Conservation (phyloP, 176 grass and related monocot genomes). For the Pharus latifolius region DNA sequence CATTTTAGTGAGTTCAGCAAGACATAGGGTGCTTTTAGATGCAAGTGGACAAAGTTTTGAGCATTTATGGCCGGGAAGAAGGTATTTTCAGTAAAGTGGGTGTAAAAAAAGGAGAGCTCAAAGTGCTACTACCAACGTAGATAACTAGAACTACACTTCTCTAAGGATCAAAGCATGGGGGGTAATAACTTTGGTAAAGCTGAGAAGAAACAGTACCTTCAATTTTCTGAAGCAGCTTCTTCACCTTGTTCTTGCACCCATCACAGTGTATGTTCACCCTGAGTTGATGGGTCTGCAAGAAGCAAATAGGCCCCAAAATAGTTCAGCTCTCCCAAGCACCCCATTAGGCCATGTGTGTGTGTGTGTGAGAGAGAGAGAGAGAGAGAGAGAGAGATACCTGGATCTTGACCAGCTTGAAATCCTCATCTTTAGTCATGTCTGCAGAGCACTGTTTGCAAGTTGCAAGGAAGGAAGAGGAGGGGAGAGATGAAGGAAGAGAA, state of each 20-base stretch:
- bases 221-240: conserved; percentile 91
- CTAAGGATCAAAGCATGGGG: neutral
- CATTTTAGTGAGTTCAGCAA: conserved; percentile 9
- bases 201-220: conserved; percentile 45
- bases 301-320: conserved; percentile 14
- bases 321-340: conserved; percentile 9
- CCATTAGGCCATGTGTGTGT: neutral
- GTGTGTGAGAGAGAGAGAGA: neutral
- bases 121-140: neutral
- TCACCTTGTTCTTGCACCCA: conserved; percentile 90
- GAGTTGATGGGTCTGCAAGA: conserved; percentile 74
- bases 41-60: conserved; percentile 8
- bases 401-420: conserved; percentile 98
- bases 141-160: conserved; percentile 1
- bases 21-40: neutral
- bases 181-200: neutral
- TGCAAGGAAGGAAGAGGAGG: neutral
- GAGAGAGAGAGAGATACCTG: conserved; percentile 41
- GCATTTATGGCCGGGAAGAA: conserved; percentile 9
- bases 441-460: conserved; percentile 23
- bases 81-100: conserved; percentile 12
- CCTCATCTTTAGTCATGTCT: conserved; percentile 72
- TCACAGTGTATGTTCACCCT: conserved; percentile 99
- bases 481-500: neutral
- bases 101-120: neutral